Percentiles rank a stretch among this genome's conserved stretches.
Evolutionary conservation across 805 yeast species (phyloP).

Genomic region (Pichia manshurica): DNA sequence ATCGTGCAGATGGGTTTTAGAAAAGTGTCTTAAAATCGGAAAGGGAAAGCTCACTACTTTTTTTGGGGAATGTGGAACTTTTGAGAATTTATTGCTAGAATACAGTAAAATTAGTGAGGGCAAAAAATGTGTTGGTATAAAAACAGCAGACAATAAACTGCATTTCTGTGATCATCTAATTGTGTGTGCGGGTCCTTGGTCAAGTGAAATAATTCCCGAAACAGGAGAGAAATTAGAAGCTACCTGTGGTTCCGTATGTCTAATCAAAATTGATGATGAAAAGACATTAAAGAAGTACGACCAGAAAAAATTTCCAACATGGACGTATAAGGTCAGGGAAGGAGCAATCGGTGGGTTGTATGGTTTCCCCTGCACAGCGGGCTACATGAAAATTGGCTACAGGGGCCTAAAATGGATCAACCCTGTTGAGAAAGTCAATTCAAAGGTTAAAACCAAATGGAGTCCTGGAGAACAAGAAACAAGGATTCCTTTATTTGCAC

Average conservation of each 20-base stretch:
- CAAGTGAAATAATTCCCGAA: constrained; percentile 26
- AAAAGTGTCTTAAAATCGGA: constrained; percentile 20
- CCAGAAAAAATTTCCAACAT: constrained; percentile 23
- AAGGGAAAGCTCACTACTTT: constrained; percentile 18
- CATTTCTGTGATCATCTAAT: constrained; percentile 22
- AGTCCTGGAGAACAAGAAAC: constrained; percentile 20
- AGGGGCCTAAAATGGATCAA: constrained; percentile 31
- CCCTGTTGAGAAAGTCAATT: constrained; percentile 19
- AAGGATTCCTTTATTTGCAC: constrained; percentile 27
- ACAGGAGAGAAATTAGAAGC: constrained; percentile 26
- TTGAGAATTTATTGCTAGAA: constrained; percentile 15
- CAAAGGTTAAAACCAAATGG: constrained; percentile 26
- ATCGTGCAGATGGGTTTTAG: constrained; percentile 28
- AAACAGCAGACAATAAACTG: constrained; percentile 21
- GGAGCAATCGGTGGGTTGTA: constrained; percentile 29
- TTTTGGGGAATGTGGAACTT: constrained; percentile 20
- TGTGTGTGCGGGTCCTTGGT: constrained; percentile 29
- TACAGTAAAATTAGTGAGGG: constrained; percentile 7
- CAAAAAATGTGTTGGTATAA: constrained; percentile 23
- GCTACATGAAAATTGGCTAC: constrained; percentile 28
- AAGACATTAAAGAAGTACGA: constrained; percentile 18
- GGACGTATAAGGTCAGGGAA: constrained; percentile 29
- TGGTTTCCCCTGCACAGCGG: constrained; percentile 28
- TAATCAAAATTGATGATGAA: constrained; percentile 21
- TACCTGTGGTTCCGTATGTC: constrained; percentile 29